Base-by-base conservation (phyloP, 495 filamentous ascomycete genomes). In the Daldinia loculata region DNA sequence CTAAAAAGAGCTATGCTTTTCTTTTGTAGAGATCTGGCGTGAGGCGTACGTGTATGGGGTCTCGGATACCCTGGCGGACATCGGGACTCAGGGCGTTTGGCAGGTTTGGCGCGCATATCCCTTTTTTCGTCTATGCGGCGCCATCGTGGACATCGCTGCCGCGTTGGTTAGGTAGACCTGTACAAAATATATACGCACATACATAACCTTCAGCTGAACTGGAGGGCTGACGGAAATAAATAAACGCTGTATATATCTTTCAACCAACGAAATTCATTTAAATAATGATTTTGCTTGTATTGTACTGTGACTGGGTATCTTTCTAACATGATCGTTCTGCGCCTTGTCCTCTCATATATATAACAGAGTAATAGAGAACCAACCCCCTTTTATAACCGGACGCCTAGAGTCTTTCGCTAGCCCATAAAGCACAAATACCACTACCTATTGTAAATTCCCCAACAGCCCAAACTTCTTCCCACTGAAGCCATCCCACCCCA, bases 301-400 rank as follows among this genome's bases (percentile, higher is more conserved):
- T 60, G 36, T 64, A 41, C 32, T 53, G 48, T 71, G 52, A 56
- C 51, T 66, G 71, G 74, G 74, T 74, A 76, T 76, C 67, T 67
- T 69, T 36, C 36, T 56, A 30, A 51, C 62, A 32, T 53, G 11
- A 53, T 17, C 4, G 7, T 57, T 17, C 32, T 15, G 55, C 19
- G 55, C 9, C 55, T 17, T 39, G n/a, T 24, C 26, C 14, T 55
- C 12, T 29, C 9, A 15, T 1, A 19, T 14, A 22, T 38, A 48
- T 11, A 24, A 9, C 19, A 9, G 30, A 57, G 14, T 12, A 38
- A 34, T 15, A 4, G 34, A 36, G 34, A 36, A 14, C 30, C 8
- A 26, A 26, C 24, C 55, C n/a, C 32, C 22, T 57, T 57, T 34
- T 38, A 17, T 39, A 24, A 38, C 55, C 30, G 22, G 32, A 38